phyloP scores from a whole-genome alignment of 352 stramenopile species.

The Paralagenidium karlingii region DNA sequence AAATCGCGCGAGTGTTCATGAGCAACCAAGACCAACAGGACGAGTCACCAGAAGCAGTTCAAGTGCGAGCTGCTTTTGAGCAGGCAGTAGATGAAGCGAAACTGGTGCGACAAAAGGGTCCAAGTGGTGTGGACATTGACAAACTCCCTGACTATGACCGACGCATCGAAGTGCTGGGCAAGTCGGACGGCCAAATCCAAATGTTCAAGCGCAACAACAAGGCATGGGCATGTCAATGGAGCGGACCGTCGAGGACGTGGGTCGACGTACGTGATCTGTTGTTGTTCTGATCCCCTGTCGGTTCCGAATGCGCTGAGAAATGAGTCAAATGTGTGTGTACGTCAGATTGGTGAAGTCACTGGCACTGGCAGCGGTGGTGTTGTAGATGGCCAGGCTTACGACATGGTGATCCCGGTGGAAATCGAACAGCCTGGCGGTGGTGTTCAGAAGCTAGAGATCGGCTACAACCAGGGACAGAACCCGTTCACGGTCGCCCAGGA shows the following conservation, averaged over 20 bases:
- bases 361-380: constrained; percentile 72
- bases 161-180: constrained; percentile 51
- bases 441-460: constrained; percentile 91
- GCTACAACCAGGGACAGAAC: constrained; percentile 97
- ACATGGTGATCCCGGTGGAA: constrained; percentile 96
- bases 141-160: constrained; percentile 90
- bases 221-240: constrained; percentile 95
- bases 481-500: constrained; percentile 91
- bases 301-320: no score
- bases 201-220: constrained; percentile 91
- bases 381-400: constrained; percentile 88
- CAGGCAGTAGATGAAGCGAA: constrained; percentile 41
- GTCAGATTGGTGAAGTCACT: constrained; percentile 74
- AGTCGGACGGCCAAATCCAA: constrained; percentile 90
- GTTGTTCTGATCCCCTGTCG: no score
- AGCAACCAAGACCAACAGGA: no score
- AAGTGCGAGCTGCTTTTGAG: constrained; percentile 55
- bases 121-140: constrained; percentile 87
- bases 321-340: background rate
- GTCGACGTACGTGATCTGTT: constrained; percentile 77
- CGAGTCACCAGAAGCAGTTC: no score
- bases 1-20: constrained; percentile 87
- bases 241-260: constrained; percentile 81
- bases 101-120: constrained; percentile 55
- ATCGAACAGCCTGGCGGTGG: constrained; percentile 85